Conservation (phyloP, 2,329 filamentous ascomycete species). For the Fusarium ambrosium region DNA sequence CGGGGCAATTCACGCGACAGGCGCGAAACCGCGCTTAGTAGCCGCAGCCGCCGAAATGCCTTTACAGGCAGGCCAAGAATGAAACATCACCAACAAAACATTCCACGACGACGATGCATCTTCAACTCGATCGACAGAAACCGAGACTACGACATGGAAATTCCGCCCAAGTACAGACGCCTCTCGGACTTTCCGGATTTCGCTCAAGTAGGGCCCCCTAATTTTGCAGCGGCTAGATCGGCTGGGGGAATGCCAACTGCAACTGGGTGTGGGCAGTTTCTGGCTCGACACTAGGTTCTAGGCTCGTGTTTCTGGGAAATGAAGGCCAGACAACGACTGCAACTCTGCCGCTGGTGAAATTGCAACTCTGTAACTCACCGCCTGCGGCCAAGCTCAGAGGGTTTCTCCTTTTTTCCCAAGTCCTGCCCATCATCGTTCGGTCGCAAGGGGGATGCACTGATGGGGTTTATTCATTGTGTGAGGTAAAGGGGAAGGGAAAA, state of each 20-base stretch:
- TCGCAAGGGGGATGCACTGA: constrained; percentile 7
- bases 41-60: constrained; percentile 34
- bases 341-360: constrained; percentile 26
- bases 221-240: constrained; percentile 37
- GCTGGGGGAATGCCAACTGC: constrained; percentile 12
- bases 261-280: constrained; percentile 26
- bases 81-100: constrained; percentile 23
- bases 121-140: neutral
- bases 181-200: neutral
- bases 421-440: constrained; percentile 6
- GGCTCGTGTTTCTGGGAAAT: constrained; percentile 35
- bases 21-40: constrained; percentile 42
- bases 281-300: constrained; percentile 26
- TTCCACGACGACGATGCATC: neutral
- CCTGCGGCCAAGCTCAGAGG: constrained; percentile 21
- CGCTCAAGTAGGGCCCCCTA: neutral
- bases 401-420: neutral
- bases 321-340: constrained; percentile 31
- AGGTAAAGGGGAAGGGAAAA: constrained; percentile 39
- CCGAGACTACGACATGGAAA: constrained; percentile 8
- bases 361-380: constrained; percentile 36
- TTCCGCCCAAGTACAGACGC: neutral
- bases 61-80: constrained; percentile 5
- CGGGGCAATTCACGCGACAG: constrained; percentile 38
- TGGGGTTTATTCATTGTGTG: constrained; percentile 42